Evolutionary conservation across 2,329 filamentous ascomycete species (phyloP).

Genomic region (Fusarium neocosmosporiellum): DNA sequence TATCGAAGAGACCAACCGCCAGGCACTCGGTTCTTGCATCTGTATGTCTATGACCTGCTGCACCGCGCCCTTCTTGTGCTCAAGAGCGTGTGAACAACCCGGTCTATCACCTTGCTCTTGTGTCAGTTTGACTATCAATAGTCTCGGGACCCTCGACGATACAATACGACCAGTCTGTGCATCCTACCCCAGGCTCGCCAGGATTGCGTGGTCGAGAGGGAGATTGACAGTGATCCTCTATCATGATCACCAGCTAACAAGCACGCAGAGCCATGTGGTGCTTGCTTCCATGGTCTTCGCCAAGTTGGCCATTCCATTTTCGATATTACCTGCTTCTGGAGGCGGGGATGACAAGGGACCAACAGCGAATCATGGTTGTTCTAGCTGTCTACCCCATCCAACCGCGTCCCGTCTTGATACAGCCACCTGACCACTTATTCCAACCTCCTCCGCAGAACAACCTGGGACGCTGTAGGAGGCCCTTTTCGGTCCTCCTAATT

Average conservation of each 20-base stretch:
- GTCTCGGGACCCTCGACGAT: slow-evolving; percentile 18
- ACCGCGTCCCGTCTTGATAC: slow-evolving; percentile 31
- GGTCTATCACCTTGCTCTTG: slow-evolving; percentile 22
- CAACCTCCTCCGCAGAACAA: slow-evolving; percentile 36
- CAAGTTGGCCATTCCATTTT: slow-evolving; percentile 36
- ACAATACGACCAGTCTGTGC: slow-evolving; percentile 27
- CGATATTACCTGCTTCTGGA: slow-evolving; percentile 31
- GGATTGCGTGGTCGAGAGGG: slow-evolving; percentile 17
- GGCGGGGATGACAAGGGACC: slow-evolving; percentile 26
- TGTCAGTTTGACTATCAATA: slow-evolving; percentile 32
- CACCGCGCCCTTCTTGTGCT: slow-evolving; percentile 19
- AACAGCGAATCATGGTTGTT: slow-evolving; percentile 34
- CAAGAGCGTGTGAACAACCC: slow-evolving; percentile 3
- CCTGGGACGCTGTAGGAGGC: slow-evolving; percentile 26
- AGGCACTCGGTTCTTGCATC: slow-evolving; percentile 18
- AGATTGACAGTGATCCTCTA: slow-evolving; percentile 28
- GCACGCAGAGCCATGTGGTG: slow-evolving; percentile 32
- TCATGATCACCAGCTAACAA: slow-evolving; percentile 30
- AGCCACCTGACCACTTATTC: slow-evolving; percentile 43
- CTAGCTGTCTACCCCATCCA: slow-evolving; percentile 36
- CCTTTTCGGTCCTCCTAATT: slow-evolving; percentile 19
- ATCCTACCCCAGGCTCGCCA: slow-evolving; percentile 30
- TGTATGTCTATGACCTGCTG: slow-evolving; percentile 4
- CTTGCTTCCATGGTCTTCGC: slow-evolving; percentile 19
- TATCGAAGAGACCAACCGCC: slow-evolving; percentile 16